Percentiles rank a stretch among this genome's conserved stretches.
Evolutionary conservation across 1,284 basidiomycete genomes (phyloP).

Genomic region (Heterobasidion irregulare): DNA sequence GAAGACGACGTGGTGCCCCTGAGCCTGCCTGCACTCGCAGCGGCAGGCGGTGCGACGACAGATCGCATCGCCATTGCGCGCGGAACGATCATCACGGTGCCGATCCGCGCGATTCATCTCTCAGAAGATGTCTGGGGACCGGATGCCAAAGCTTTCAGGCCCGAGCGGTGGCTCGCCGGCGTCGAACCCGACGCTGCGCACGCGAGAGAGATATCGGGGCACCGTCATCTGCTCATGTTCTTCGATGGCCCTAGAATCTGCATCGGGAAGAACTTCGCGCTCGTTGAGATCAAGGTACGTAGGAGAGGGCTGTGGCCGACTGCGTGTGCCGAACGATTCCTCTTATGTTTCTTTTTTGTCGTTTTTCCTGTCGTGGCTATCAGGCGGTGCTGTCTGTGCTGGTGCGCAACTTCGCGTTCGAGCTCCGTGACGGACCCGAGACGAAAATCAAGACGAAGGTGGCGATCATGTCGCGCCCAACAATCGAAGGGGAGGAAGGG

Average conservation of each 20-base stretch:
- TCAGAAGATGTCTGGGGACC: constrained; percentile 39
- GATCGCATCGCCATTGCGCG: constrained; percentile 34
- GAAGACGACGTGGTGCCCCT: constrained; percentile 50
- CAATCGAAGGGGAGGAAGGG: too few species aligned
- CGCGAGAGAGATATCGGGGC: constrained; percentile 29
- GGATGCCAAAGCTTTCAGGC: constrained; percentile 18
- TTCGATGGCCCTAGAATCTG: constrained; percentile 31
- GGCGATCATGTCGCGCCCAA: too few species aligned
- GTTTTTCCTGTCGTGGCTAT: not conserved
- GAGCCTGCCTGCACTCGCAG: constrained; percentile 30
- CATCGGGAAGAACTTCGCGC: constrained; percentile 31
- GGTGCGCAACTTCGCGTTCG: not conserved
- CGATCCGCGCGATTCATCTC: constrained; percentile 35
- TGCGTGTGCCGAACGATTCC: not conserved
- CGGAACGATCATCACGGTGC: constrained; percentile 32
- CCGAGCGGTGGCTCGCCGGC: constrained; percentile 20
- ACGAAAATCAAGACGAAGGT: not conserved
- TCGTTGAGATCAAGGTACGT: not conserved
- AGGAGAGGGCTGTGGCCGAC: too few species aligned
- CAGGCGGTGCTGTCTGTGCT: not conserved
- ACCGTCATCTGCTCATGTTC: constrained; percentile 32
- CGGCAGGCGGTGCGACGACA: constrained; percentile 27
- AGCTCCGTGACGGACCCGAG: not conserved
- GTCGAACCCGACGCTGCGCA: constrained; percentile 14
- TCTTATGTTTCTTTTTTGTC: not conserved